Base-by-base conservation (phyloP, 768 basidiomycete genomes). In the Naganishia kalamii region DNA sequence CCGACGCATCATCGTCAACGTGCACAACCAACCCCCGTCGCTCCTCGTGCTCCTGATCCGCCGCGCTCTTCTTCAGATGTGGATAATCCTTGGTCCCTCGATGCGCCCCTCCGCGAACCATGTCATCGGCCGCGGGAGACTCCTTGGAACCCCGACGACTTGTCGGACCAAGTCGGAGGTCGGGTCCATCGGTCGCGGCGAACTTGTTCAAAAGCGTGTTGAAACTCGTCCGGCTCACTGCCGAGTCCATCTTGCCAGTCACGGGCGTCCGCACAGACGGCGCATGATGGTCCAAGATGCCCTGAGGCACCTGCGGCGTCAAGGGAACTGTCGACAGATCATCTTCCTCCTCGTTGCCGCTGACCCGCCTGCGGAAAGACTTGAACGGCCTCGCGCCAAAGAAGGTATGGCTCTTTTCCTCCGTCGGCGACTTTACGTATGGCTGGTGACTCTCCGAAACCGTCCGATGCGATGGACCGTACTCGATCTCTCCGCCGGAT, bases 21-120 rank as follows among this genome's bases (percentile, higher is more conserved):
- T 15, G 32, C n/a, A 19, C 64, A 0, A 69, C 68, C 30, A 69
- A 43, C 11, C 60, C 68, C 43, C 29, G 52, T 13, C 68, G 60
- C 43, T 69, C 68, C 33, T 62, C 65, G n/a, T 32, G 48, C 4
- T 62, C 65, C 61, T 46, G 46, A 10, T 60, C 62, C 23, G 32
- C 59, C 17, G 57, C 66, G 33, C 66, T 33, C 27, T 69, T 63
- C 33, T 47, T 37, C 33, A 69, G 32, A 63, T 72, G 70, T 11
- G 71, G 73, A 43, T 74, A 72, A 49, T 74, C 71, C 44, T 52
- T 64, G 15, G 60, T 68, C 3, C 68, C 70, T 12, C 70, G 32
- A 69, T 72, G 71, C 0, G 66, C 44, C 2, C 68, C 66, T 1
- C 69, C 66, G 2, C 70, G 57, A 13, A 30, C 50, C 61, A 62